Base-by-base conservation (phyloP, 768 basidiomycete species). In the Psilocybe cyanescens region DNA sequence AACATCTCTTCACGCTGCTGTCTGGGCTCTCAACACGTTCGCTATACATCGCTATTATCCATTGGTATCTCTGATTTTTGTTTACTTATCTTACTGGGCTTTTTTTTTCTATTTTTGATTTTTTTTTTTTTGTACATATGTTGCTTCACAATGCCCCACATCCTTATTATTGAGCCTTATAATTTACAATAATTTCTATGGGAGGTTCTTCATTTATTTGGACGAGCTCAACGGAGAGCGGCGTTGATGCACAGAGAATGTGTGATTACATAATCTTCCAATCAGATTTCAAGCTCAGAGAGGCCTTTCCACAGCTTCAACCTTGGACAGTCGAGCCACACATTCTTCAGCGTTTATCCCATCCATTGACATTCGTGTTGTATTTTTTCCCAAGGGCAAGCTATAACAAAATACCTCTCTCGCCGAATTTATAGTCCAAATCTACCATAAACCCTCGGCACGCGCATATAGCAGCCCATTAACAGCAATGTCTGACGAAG, bases 401-500 rank as follows among this genome's bases (percentile, higher is more conserved):
- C 14, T 11, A 28, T 30, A 60, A 49, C n/a, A n/a, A 28, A 28
- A 45, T 37, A 24, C 35, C 14, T 29, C 17, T 17, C 33, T 33
- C 28, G 16, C 4, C 16, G 47, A 55, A 50, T 54, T 41, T 31
- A 60, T 48, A 55, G 46, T 39, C 12, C 48, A 55, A 12, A 47
- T 19, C 35, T 44, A 58, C 55, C 51, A 16, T 55, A 48, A 49
- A 24, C 56, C 45, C 8, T 45, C 30, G 31, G 28, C 59, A 50
- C 59, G 57, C 55, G 33, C 60, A 55, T 55, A 52, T 41, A 53
- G 55, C 5, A 29, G 29, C 49, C 31, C 41, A 14, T 14, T 2
- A 58, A 31, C 48, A 57, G 55, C 60, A 51, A 89, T 89, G 87
- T 84, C 87, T 70, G 86, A 88, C 66, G 74, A 80, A 59, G 77